Evolutionary conservation across 257 asterid species (phyloP), one percentile per base, ranked within the genome.

Genomic region (Vinca minor): DNA sequence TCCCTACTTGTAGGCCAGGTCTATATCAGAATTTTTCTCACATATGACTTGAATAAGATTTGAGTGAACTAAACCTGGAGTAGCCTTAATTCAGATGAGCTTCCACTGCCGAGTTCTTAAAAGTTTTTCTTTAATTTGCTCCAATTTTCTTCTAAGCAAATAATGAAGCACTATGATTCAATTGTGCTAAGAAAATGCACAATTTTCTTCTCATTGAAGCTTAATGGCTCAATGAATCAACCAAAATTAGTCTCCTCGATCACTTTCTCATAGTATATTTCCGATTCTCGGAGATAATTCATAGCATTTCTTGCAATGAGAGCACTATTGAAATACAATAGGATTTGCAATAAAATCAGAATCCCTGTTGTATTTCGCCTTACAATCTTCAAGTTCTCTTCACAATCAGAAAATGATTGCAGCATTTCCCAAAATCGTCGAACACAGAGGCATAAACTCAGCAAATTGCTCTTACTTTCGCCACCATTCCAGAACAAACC

Each of bases 361-460:
- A 2, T 32, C 48, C 68, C 59, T 49, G 34, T 1, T 7, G 32
- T 47, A 34, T 47, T 6, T 44, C 25, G 39, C 7, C 15, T 46
- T 31, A 42, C 1, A 15, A 61, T 21, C 39, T 41, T 29, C 36
- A 62, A 35, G 23, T 62, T 42, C 41, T 44, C 14, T 26, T 21
- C 66, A 8, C 21, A 13, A 17, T 35, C 44, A 47, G 26, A 29
- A 55, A 15, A 29, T 55, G 41, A 31, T 31, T 56, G 41, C 42
- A 31, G 41, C 41, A 9, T 56, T 15, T 18, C 42, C 62, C 42
- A 31, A 25, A 65, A 68, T 65, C 73, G 81, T 61, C 71, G 74
- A 61, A 70, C 74, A 46, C 87, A 76, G 39, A 68, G 79, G 25
- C 74, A 72, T 26, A 69, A 77, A 23, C 74, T 82, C 67, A 79